A percentile compares a stretch with the other conserved stretches of the same genome.
Conservation (phyloP, 176 grass and related monocot genomes). For the Oryza meyeriana region DNA sequence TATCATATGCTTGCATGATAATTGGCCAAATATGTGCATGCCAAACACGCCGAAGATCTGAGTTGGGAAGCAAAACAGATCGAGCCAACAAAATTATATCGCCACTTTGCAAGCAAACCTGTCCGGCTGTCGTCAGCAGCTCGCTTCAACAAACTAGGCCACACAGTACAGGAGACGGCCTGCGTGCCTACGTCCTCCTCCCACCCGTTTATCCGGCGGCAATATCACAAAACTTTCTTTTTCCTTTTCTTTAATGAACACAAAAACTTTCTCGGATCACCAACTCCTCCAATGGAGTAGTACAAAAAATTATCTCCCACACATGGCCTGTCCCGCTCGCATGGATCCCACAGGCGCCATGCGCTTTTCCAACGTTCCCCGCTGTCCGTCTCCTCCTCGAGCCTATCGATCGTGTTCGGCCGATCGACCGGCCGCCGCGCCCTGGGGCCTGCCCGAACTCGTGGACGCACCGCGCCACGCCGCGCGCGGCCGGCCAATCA, state of each 20-base stretch:
- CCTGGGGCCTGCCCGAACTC: background rate
- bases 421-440: slow-evolving; percentile 18
- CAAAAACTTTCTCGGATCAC: background rate
- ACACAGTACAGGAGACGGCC: background rate
- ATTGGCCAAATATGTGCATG: background rate
- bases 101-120: background rate
- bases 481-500: background rate
- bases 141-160: background rate
- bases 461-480: slow-evolving; percentile 15
- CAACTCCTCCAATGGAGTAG: background rate
- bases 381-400: background rate
- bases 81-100: background rate
- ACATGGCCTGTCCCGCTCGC: slow-evolving; percentile 33
- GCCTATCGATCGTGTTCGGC: background rate
- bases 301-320: slow-evolving; percentile 1
- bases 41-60: background rate
- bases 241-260: too few species aligned
- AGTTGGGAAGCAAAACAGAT: background rate
- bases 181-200: too few species aligned
- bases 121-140: background rate
- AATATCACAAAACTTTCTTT: slow-evolving; percentile 5
- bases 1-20: background rate
- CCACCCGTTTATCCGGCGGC: slow-evolving; percentile 33
- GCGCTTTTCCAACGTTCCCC: background rate
- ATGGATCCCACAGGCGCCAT: background rate